phyloP scores from a whole-genome alignment of 2,329 filamentous ascomycete genomes.

The Xylariaceae sp. region DNA sequence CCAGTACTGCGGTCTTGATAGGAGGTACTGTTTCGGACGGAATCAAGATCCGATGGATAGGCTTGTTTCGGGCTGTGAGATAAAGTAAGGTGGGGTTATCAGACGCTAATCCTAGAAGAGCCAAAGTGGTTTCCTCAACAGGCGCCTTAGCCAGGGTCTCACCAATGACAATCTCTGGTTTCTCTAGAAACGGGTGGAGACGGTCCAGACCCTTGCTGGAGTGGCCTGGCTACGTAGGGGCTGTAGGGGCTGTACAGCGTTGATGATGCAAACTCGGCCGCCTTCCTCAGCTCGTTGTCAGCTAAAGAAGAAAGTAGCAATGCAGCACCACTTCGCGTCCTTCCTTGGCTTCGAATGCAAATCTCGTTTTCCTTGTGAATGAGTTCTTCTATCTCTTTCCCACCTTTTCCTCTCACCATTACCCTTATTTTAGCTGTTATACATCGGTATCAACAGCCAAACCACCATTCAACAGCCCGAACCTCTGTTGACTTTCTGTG shows the following conservation, averaged over 20 bases:
- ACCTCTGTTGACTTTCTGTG: no score
- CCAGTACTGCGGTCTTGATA: no score
- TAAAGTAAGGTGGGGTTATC: not conserved
- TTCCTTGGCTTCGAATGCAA: not conserved
- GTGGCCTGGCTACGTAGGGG: not conserved
- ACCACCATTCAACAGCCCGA: no score
- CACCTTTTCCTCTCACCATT: no score
- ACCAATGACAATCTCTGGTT: slow-evolving; percentile 10
- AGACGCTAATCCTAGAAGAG: not conserved
- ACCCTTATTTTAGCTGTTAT: no score
- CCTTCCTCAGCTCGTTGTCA: no score
- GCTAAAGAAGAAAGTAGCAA: no score
- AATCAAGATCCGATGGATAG: not conserved
- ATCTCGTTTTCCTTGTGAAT: not conserved
- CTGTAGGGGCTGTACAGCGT: not conserved
- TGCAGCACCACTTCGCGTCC: no score
- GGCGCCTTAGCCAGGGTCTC: not conserved
- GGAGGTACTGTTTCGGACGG: no score
- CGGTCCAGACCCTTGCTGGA: not conserved
- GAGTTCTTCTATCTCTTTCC: not conserved
- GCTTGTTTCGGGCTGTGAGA: not conserved
- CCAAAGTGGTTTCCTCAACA: not conserved
- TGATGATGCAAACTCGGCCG: no score
- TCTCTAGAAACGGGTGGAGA: slow-evolving; percentile 13
- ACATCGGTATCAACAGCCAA: no score